Evolutionary conservation across 768 basidiomycete species (phyloP), one percentile per base, ranked within the genome.

Genomic region (Tricholoma saponaceum): DNA sequence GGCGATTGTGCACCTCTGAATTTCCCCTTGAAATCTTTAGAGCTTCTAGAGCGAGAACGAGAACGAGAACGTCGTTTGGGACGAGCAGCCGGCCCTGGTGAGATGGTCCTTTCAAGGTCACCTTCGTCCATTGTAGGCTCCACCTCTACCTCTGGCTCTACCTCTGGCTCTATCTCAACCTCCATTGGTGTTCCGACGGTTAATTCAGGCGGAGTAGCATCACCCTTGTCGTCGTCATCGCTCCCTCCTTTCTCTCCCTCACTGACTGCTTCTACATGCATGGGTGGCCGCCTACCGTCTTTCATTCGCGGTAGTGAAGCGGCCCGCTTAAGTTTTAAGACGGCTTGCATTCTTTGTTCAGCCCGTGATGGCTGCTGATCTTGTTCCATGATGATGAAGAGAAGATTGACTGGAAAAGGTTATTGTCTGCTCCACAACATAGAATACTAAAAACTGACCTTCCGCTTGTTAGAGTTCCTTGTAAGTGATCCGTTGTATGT

Each of bases 221-320:
- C 70, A 16, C 65, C 69, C 49, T 69, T 71, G 54, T 54, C 70
- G 54, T 54, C 70, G 63, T 75, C 82, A 55, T 76, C 76, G 43
- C 67, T 68, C 51, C 71, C 73, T 49, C 71, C 74, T 68, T 80
- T 86, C 71, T 92, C 90, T 9, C 90, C 89, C 69, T 92, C 90
- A 66, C 90, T 92, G 52, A 91, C 83, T 18, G 84, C 87, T 63
- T 90, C 90, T 62, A 83, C 77, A 66, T 90, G 90, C 90, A 92
- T 91, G 50, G 87, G 90, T 0, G 92, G 93, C 43, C 94, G 79
- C 55, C 93, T 76, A 7, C 93, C 93, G 70, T 93, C 90, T 70
- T 93, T 93, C 86, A 91, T 91, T 60, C 94, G 81, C 35, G 94
- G 95, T 26, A 96, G 73, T 14, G 93, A 95, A 55, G 93, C 91